A percentile compares a stretch with the other conserved stretches of the same genome.
These are phyloP conservation scores for Trebouxia sp. DNA, from an alignment of 139 green algal genomes.

Conservation along the genomic window DNA sequence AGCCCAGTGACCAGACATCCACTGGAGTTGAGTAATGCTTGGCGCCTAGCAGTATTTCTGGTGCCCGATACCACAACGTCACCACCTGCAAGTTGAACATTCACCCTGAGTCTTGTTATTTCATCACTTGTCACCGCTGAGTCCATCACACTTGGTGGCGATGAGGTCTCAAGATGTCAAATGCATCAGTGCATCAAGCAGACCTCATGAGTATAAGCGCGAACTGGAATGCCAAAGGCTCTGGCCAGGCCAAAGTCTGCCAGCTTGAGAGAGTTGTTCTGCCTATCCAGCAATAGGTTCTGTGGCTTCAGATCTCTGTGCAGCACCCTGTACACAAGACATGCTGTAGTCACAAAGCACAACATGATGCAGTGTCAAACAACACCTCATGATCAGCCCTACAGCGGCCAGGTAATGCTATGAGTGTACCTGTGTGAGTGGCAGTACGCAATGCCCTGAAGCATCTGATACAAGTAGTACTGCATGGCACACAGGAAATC, in stretches of 20 bases:
- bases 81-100: slow-evolving; percentile 90
- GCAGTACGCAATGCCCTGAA: slow-evolving; percentile 92
- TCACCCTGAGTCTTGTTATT: no score
- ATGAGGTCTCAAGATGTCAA: no score
- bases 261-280: slow-evolving; percentile 85
- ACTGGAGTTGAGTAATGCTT: slow-evolving; percentile 96
- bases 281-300: slow-evolving; percentile 91
- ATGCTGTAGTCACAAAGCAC: not conserved
- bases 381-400: no score
- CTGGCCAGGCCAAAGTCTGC: slow-evolving; percentile 96
- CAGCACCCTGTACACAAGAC: slow-evolving; percentile 71
- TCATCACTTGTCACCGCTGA: no score
- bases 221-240: slow-evolving; percentile 97
- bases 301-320: slow-evolving; percentile 99
- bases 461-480: slow-evolving; percentile 97
- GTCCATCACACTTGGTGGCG: not conserved
- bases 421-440: slow-evolving; percentile 81
- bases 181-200: no score
- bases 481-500: slow-evolving; percentile 45
- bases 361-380: no score
- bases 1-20: slow-evolving; percentile 98
- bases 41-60: slow-evolving; percentile 95
- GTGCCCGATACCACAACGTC: slow-evolving; percentile 98
- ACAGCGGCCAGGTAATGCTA: not conserved
- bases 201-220: slow-evolving; percentile 98